Percentiles rank a stretch among this genome's conserved stretches.
phyloP scores from a whole-genome alignment of 164 flowering plant genomes.

The Umbellularia californica region DNA sequence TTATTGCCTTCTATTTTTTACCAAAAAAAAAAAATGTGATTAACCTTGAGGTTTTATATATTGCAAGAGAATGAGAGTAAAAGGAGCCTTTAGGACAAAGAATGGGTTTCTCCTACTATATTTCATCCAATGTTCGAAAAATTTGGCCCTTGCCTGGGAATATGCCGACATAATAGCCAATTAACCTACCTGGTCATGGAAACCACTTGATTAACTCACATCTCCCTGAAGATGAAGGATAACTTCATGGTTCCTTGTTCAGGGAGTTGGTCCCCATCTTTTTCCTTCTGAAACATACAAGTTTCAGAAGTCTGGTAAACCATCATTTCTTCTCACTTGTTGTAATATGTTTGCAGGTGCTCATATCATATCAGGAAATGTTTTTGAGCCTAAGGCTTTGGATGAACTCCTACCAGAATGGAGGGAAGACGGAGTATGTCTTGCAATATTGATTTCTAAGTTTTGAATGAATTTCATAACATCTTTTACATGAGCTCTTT shows the following conservation, averaged over 20 bases:
- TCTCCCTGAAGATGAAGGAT: background rate
- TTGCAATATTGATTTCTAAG: background rate
- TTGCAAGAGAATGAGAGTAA: background rate
- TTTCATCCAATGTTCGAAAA: too few relatives aligned
- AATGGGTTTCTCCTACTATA: background rate
- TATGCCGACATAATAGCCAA: background rate
- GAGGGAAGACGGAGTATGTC: slow-evolving; percentile 73
- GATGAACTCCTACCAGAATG: slow-evolving; percentile 89
- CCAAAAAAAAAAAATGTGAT: too few relatives aligned
- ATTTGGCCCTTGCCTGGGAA: background rate
- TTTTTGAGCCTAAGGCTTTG: slow-evolving; percentile 90
- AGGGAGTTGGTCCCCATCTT: background rate
- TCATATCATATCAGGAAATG: slow-evolving; percentile 93
- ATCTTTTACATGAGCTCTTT: background rate
- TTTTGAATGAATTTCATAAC: background rate
- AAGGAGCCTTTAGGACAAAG: background rate
- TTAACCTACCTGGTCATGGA: background rate
- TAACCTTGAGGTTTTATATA: background rate
- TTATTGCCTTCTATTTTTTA: background rate
- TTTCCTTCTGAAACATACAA: background rate
- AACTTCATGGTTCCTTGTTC: background rate
- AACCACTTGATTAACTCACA: too few relatives aligned
- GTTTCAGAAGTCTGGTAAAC: background rate
- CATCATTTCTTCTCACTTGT: background rate
- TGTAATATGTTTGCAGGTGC: slow-evolving; percentile 48